Evolutionary conservation across 2,329 filamentous ascomycete species (phyloP), one percentile per base, ranked within the genome.

Genomic region (Cercospora sojina): DNA sequence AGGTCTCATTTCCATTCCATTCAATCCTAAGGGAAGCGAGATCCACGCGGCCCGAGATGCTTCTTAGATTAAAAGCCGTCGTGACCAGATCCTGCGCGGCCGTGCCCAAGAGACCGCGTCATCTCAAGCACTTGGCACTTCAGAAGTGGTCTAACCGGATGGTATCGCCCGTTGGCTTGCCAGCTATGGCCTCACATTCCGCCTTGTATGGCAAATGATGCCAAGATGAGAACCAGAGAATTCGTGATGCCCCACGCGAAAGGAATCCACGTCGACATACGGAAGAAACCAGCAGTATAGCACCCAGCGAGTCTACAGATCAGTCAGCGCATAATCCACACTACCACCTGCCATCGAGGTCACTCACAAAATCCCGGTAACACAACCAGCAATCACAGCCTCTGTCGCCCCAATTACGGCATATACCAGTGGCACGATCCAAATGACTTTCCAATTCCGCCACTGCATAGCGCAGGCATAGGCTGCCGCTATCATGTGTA

Each of bases 251-350:
- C 91, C 93, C 93, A 97, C 23, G 93, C 86, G 74, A 95, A 90
- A 0, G 93, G 93, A 60, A 96, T 91, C 93, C 93, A 97, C 0
- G 93, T 97, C 55, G 92, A 94, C 92, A 97, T 95, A 74, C 88
- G 85, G 77, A 94, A 96, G 79, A 90, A 92, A 51, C 92, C 93
- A 2, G 90, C 86, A 72, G 88, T 86, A 76, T 96, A 97, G 38
- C 94, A 87, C 8, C 90, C 91, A 12, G 91, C 92, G 20, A 96
- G 81, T 58, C 91, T 93, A 55, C 23, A 25, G 9, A 8, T 1
- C 27, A 16, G 43, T 63, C 57, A 72, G 71, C 51, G 51, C 12
- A 18, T n/a, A 4, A 27, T 31, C 16, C 16, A 35, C 13, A 16
- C 13, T 35, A 16, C 2, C 5, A 3, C 16, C 13, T 16, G 32